phyloP scores from a whole-genome alignment of 2,329 filamentous ascomycete genomes.

The Cladosporium halotolerans region DNA sequence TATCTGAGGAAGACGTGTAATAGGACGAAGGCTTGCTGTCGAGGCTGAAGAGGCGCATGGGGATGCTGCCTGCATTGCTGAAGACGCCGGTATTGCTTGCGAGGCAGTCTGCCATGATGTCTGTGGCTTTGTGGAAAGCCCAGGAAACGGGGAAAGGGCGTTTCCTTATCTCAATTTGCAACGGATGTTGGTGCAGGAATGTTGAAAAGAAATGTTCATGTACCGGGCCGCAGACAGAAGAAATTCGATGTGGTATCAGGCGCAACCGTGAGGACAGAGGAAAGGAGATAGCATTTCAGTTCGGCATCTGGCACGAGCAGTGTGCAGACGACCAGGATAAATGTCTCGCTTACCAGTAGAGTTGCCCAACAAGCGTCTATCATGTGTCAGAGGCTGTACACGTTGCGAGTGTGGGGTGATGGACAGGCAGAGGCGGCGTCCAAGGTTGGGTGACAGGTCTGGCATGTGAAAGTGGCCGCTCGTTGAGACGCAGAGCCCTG shows the following conservation, averaged over 20 bases:
- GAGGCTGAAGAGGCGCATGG: not conserved
- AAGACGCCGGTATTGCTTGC: not conserved
- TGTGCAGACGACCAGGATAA: not conserved
- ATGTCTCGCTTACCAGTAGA: constrained; percentile 4
- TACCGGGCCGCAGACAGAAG: too few species aligned
- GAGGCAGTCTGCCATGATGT: not conserved
- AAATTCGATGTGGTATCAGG: too few species aligned
- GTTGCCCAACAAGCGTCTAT: constrained; percentile 9
- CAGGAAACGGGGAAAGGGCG: too few species aligned
- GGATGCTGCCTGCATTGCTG: not conserved
- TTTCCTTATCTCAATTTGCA: too few species aligned
- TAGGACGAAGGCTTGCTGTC: not conserved
- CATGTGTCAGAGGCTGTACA: constrained; percentile 5
- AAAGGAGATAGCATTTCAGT: too few species aligned
- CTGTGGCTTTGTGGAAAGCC: not conserved
- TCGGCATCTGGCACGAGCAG: too few species aligned
- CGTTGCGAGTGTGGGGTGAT: constrained; percentile 1
- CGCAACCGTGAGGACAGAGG: too few species aligned
- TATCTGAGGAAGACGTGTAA: not conserved
- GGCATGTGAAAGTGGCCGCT: constrained; percentile 5
- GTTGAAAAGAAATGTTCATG: too few species aligned
- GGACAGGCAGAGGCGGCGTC: not conserved
- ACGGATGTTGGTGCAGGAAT: too few species aligned
- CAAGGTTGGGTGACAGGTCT: not conserved
- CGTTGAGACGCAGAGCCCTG: constrained; percentile 9